Conservation (phyloP, 1,284 basidiomycete species). For the Malassezia dermatis region DNA sequence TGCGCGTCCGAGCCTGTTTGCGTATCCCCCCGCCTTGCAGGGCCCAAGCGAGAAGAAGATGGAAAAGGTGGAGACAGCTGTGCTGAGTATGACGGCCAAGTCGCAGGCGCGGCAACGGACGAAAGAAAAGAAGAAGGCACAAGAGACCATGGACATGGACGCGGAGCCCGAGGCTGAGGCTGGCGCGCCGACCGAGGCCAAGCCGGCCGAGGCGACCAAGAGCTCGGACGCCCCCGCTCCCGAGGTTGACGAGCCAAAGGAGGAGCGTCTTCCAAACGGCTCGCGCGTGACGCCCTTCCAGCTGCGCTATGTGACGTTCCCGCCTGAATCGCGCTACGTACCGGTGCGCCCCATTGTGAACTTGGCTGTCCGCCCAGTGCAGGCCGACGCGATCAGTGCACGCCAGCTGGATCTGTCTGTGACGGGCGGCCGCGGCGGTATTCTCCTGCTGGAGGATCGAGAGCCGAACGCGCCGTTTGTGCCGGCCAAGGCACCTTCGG, state of each 20-base stretch:
- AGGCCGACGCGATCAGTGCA: constrained; percentile 17
- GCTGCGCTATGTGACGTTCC: constrained; percentile 71
- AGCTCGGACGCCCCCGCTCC: constrained; percentile 9
- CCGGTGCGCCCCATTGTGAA: constrained; percentile 60
- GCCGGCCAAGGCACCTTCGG: constrained; percentile 1
- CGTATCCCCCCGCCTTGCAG: constrained; percentile 40
- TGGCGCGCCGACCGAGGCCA: constrained; percentile 18
- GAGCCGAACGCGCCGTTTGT: constrained; percentile 30
- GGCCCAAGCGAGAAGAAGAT: constrained; percentile 41
- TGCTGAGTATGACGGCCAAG: constrained; percentile 43
- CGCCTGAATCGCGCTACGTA: constrained; percentile 65
- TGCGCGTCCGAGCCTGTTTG: constrained; percentile 43
- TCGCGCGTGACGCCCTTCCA: constrained; percentile 87
- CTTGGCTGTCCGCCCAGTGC: background rate
- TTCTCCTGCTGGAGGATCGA: constrained; percentile 38
- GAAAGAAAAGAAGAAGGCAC: constrained; percentile 38
- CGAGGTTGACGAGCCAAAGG: constrained; percentile 60
- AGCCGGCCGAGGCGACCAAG: constrained; percentile 14
- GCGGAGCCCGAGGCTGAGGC: constrained; percentile 17
- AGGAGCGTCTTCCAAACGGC: constrained; percentile 72
- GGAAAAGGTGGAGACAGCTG: constrained; percentile 46
- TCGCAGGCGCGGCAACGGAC: constrained; percentile 41
- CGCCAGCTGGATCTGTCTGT: constrained; percentile 29
- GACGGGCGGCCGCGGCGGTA: constrained; percentile 39
- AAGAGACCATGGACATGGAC: constrained; percentile 36